Evolutionary conservation across 352 stramenopile species (phyloP).

Genomic region (Pythium sp.): DNA sequence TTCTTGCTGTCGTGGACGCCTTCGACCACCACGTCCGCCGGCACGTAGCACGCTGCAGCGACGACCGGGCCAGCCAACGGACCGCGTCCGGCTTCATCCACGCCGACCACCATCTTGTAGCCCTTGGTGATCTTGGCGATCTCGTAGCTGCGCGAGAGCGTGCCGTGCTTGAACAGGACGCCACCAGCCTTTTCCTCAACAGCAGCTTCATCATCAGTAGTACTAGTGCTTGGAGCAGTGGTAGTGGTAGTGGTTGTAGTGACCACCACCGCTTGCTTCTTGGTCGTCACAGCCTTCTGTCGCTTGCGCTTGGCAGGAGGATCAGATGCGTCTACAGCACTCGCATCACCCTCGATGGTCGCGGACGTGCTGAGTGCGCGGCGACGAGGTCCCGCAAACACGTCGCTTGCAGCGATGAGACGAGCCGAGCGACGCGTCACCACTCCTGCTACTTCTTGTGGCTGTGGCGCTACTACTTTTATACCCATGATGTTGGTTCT

Average conservation of each 20-base stretch:
- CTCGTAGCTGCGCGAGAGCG: slow-evolving; percentile 58
- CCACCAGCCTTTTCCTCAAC: neutral
- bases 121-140: slow-evolving; percentile 43
- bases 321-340: neutral
- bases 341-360: neutral
- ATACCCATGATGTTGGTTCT: neutral
- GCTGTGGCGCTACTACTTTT: neutral
- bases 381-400: neutral
- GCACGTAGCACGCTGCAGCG: slow-evolving; percentile 68
- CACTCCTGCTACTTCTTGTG: neutral
- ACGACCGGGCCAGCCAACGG: slow-evolving; percentile 92
- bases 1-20: slow-evolving; percentile 96
- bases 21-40: slow-evolving; percentile 71
- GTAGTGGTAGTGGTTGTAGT: neutral
- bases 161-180: slow-evolving; percentile 44
- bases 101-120: slow-evolving; percentile 86
- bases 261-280: neutral
- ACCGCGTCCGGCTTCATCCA: slow-evolving; percentile 96
- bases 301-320: slow-evolving; percentile 9
- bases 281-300: neutral
- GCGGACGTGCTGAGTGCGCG: neutral
- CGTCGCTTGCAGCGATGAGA: neutral
- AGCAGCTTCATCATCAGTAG: neutral
- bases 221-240: neutral
- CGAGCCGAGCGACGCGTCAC: slow-evolving; percentile 13